Evolutionary conservation across 495 filamentous ascomycete species (phyloP).

Genomic region (Aspergillus campestris): DNA sequence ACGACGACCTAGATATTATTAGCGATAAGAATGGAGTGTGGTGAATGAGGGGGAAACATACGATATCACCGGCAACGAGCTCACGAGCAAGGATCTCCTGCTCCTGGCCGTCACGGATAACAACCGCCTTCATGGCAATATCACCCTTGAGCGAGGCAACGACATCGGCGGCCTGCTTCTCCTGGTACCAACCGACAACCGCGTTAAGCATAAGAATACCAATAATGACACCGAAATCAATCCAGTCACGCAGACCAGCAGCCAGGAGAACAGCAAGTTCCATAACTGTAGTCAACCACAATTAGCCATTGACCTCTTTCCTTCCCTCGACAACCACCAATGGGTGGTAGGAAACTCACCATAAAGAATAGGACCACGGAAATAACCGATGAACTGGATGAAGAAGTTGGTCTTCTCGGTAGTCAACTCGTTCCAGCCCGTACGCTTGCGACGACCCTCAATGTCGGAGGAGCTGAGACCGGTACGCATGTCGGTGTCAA

Average conservation of each 20-base stretch:
- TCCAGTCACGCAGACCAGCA: conserved; percentile 74
- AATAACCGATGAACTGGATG: conserved; percentile 68
- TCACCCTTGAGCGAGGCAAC: conserved; percentile 75
- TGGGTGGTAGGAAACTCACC: too few relatives aligned
- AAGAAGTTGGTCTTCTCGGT: conserved; percentile 74
- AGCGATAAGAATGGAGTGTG: not conserved
- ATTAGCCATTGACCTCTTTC: too few relatives aligned
- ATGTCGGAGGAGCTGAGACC: conserved; percentile 53
- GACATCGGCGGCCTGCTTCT: conserved; percentile 79
- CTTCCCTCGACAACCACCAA: too few relatives aligned
- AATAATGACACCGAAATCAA: conserved; percentile 79
- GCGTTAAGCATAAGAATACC: conserved; percentile 77
- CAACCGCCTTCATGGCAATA: conserved; percentile 69
- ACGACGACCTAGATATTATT: conserved; percentile 46
- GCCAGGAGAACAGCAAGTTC: conserved; percentile 73
- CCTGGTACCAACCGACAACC: conserved; percentile 76
- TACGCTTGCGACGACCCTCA: conserved; percentile 55
- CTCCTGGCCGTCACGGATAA: conserved; percentile 64
- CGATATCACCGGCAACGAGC: conserved; percentile 73
- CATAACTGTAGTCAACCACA: conserved; percentile 50
- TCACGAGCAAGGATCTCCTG: conserved; percentile 70
- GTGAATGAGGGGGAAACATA: conserved; percentile 28
- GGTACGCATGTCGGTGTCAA: conserved; percentile 57
- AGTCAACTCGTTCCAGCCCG: conserved; percentile 66
- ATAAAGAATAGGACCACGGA: conserved; percentile 77